These are phyloP conservation scores for Thielaviopsis ethacetica DNA, from an alignment of 2,329 filamentous ascomycete genomes.

Conservation along the genomic window DNA sequence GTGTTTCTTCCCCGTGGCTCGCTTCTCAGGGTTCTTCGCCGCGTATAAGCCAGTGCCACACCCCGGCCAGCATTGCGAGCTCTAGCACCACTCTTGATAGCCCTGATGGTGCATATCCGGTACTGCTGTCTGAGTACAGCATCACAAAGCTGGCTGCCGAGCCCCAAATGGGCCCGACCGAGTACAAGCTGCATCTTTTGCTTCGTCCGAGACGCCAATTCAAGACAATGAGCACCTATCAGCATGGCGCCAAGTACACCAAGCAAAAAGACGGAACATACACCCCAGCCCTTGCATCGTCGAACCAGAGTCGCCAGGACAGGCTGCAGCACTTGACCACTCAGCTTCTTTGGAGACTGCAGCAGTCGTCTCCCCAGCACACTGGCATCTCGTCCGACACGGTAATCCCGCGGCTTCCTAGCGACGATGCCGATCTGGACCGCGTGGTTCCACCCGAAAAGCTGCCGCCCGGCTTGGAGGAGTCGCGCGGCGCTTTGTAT, in stretches of 20 bases:
- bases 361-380: constrained; percentile 88
- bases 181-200: constrained; percentile 90
- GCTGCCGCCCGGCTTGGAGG: constrained; percentile 66
- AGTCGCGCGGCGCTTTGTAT: constrained; percentile 83
- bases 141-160: constrained; percentile 73
- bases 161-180: constrained; percentile 82
- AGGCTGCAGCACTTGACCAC: constrained; percentile 85
- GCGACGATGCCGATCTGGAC: constrained; percentile 34
- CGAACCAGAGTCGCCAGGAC: constrained; percentile 59
- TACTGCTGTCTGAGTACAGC: constrained; percentile 41
- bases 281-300: constrained; percentile 24
- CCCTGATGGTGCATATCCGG: constrained; percentile 15
- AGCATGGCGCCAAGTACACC: constrained; percentile 6
- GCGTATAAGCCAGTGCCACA: constrained; percentile 14
- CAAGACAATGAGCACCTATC: constrained; percentile 47
- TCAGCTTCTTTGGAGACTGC: constrained; percentile 82
- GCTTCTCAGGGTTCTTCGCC: constrained; percentile 31
- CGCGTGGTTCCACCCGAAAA: constrained; percentile 34
- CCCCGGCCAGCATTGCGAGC: constrained; percentile 16
- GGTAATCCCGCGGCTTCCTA: constrained; percentile 58
- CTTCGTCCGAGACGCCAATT: constrained; percentile 64
- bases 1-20: constrained; percentile 84
- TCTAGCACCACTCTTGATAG: not conserved
- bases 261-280: constrained; percentile 7
- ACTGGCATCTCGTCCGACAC: constrained; percentile 60